phyloP scores from a whole-genome alignment of 176 grass and related monocot genomes.

The Neostapfia colusana region DNA sequence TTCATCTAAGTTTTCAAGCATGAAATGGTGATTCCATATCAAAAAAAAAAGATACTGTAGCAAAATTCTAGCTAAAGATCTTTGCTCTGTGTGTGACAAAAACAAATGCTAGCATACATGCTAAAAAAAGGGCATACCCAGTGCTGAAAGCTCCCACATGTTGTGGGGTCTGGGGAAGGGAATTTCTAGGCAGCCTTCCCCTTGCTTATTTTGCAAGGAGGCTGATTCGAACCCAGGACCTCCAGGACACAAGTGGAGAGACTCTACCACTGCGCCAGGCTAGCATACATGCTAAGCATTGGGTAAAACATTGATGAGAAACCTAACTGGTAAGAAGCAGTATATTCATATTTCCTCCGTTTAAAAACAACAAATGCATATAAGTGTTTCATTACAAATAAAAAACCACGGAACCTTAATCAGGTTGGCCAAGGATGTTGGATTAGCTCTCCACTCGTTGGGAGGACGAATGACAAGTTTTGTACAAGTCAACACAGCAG shows the following conservation, averaged over 20 bases:
- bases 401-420: slow-evolving; percentile 60
- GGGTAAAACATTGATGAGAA: background rate
- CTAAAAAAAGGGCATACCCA: too few species aligned
- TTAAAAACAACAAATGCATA: background rate
- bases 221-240: too few species aligned
- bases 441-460: slow-evolving; percentile 66
- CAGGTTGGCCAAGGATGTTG: slow-evolving; percentile 56
- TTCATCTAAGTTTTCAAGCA: slow-evolving; percentile 13
- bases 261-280: too few species aligned
- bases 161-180: too few species aligned
- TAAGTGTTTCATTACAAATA: background rate
- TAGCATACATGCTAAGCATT: background rate
- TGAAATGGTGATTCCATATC: background rate
- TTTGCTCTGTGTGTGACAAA: background rate
- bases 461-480: slow-evolving; percentile 71
- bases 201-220: too few species aligned
- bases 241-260: too few species aligned
- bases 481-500: slow-evolving; percentile 71
- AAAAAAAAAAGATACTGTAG: background rate
- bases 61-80: background rate
- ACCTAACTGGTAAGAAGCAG: background rate
- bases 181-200: too few species aligned
- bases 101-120: background rate
- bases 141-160: too few species aligned
- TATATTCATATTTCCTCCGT: background rate